These are phyloP conservation scores for Globisporangium nagaii DNA, from an alignment of 352 stramenopile genomes.

Conservation along the genomic window DNA sequence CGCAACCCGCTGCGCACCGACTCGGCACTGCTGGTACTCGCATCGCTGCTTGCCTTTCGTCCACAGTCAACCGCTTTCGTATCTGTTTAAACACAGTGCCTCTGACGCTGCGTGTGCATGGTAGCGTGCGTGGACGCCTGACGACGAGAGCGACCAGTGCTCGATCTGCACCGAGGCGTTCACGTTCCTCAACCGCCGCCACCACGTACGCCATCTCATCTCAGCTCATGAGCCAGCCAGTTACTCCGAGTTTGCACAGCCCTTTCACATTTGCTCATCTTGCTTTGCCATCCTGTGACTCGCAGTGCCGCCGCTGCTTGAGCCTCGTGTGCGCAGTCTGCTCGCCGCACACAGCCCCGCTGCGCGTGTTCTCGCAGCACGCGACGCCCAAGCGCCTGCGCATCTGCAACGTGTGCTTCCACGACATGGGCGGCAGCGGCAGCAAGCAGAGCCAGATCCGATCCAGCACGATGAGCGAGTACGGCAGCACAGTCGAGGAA, in stretches of 20 bases:
- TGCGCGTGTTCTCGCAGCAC: conserved; percentile 47
- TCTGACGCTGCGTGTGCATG: not conserved
- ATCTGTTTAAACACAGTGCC: no score
- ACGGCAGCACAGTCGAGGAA: not conserved
- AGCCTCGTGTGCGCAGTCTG: conserved; percentile 63
- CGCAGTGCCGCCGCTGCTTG: conserved; percentile 55
- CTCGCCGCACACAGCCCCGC: conserved; percentile 36
- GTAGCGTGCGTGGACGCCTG: conserved; percentile 64
- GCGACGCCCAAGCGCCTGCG: conserved; percentile 32
- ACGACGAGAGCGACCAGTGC: conserved; percentile 54
- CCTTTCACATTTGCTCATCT: no score
- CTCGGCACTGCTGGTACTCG: conserved; percentile 53
- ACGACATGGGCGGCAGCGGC: conserved; percentile 14
- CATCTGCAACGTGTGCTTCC: conserved; percentile 41
- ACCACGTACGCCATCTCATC: conserved; percentile 42
- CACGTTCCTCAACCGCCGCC: conserved; percentile 66
- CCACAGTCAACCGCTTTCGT: no score
- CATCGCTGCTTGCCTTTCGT: no score
- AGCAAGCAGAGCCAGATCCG: conserved; percentile 1
- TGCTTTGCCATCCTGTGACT: no score
- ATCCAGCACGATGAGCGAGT: not conserved
- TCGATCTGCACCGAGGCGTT: conserved; percentile 53
- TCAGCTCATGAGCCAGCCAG: not conserved
- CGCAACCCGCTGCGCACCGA: conserved; percentile 39
- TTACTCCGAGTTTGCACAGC: no score